Percentiles rank a stretch among this genome's conserved stretches.
Evolutionary conservation across 1,139 yeast genomes (phyloP).

Genomic region (Sugiyamaella japonica): DNA sequence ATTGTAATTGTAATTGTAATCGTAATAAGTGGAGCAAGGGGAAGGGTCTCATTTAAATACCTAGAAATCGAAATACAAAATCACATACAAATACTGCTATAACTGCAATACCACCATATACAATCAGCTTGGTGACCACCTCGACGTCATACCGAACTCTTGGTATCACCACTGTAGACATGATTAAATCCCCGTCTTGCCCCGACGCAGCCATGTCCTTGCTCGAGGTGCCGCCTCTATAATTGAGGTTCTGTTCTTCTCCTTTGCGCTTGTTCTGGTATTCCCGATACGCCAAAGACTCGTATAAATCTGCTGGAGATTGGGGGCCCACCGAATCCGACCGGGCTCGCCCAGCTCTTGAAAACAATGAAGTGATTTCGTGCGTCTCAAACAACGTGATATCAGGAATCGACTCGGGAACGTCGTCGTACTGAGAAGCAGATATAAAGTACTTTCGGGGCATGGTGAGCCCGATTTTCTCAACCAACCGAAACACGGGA

Average conservation of each 20-base stretch:
- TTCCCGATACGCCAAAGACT: constrained; percentile 41
- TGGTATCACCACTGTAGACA: constrained; percentile 43
- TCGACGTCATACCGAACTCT: constrained; percentile 62
- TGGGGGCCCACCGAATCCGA: constrained; percentile 48
- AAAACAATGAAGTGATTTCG: constrained; percentile 37
- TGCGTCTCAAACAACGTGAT: constrained; percentile 38
- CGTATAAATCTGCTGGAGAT: constrained; percentile 46
- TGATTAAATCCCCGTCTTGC: constrained; percentile 13
- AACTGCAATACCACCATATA: constrained; percentile 70
- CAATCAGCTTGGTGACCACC: constrained; percentile 67
- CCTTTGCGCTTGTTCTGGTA: constrained; percentile 31
- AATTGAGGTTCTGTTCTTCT: not conserved
- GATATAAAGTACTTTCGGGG: constrained; percentile 44
- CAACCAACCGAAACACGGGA: constrained; percentile 42
- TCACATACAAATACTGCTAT: constrained; percentile 28
- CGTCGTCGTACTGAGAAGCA: constrained; percentile 41
- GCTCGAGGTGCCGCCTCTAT: not conserved
- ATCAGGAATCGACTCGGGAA: constrained; percentile 40
- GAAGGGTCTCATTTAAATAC: not conserved
- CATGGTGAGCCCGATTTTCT: constrained; percentile 41
- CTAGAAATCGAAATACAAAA: constrained; percentile 6
- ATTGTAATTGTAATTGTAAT: constrained; percentile 20
- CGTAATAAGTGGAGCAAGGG: not conserved
- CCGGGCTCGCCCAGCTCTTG: constrained; percentile 35
- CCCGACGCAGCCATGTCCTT: not conserved